Conservation (phyloP, 2,329 filamentous ascomycete genomes). For the Ophiobolus disseminans region DNA sequence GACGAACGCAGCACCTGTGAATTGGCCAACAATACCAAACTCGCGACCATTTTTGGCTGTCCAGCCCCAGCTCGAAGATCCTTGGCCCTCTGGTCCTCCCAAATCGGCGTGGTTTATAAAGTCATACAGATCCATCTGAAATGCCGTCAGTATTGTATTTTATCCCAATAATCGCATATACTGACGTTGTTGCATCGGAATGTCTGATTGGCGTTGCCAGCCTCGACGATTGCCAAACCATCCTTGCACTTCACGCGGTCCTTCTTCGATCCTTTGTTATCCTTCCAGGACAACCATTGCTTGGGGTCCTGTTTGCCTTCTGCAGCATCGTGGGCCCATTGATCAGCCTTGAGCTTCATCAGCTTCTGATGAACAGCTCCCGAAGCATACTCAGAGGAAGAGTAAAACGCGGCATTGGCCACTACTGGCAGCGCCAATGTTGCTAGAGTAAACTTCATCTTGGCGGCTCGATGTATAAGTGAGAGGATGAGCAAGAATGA, state of each 20-base stretch:
- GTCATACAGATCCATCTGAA: conserved; percentile 61
- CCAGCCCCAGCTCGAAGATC: conserved; percentile 61
- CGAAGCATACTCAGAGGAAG: conserved; percentile 32
- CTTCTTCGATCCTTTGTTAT: conserved; percentile 20
- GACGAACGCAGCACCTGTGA: conserved; percentile 61
- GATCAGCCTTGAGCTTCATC: conserved; percentile 36
- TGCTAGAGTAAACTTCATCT: conserved; percentile 35
- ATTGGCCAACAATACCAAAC: conserved; percentile 61
- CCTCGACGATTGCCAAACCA: conserved; percentile 29
- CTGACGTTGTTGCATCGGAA: conserved; percentile 34
- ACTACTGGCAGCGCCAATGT: conserved; percentile 29
- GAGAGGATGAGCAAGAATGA: conserved; percentile 32
- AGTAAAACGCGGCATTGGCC: conserved; percentile 29
- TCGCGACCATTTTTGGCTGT: conserved; percentile 59
- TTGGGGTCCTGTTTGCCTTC: conserved; percentile 21
- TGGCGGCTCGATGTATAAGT: conserved; percentile 13
- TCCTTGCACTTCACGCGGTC: conserved; percentile 30
- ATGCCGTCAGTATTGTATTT: conserved; percentile 27
- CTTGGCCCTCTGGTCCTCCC: conserved; percentile 53
- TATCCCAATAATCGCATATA: not conserved
- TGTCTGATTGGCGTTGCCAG: conserved; percentile 32
- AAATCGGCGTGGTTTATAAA: conserved; percentile 63
- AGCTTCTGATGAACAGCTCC: conserved; percentile 32
- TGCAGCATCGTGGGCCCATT: conserved; percentile 31
- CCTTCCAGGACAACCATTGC: conserved; percentile 31